Percentiles rank a stretch among this genome's conserved stretches.
Evolutionary conservation across 129 eudicot genomes (phyloP).

Genomic region (Oenanthe sinensis): DNA sequence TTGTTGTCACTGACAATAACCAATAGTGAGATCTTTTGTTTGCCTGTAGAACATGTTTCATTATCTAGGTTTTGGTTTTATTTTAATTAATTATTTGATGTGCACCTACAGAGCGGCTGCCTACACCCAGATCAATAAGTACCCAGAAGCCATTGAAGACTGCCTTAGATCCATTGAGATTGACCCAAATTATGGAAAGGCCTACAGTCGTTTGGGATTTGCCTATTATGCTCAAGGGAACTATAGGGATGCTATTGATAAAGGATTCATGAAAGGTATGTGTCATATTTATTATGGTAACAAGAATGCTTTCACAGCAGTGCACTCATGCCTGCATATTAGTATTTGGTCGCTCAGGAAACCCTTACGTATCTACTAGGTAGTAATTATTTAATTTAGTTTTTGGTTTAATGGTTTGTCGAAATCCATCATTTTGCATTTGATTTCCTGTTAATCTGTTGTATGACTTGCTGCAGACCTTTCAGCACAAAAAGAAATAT

Average conservation of each 20-base stretch:
- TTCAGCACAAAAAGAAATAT: background rate
- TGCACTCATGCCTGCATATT: background rate
- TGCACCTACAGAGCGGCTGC: slow-evolving; percentile 75
- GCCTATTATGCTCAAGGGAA: slow-evolving; percentile 86
- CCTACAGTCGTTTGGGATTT: slow-evolving; percentile 90
- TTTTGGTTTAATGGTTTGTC: background rate
- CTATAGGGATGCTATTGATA: slow-evolving; percentile 67
- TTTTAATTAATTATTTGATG: background rate
- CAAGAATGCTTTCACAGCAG: background rate
- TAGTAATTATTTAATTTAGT: background rate
- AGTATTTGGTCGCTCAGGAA: background rate
- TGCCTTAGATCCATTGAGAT: slow-evolving; percentile 64
- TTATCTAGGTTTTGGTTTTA: background rate
- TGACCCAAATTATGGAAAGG: slow-evolving; percentile 86
- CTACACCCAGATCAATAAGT: slow-evolving; percentile 54
- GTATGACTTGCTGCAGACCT: background rate
- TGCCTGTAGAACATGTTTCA: background rate
- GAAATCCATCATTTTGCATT: background rate
- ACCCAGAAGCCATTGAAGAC: slow-evolving; percentile 62
- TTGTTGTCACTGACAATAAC: background rate
- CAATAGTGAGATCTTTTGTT: background rate
- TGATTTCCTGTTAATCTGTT: background rate
- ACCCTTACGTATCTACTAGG: background rate
- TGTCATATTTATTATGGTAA: background rate
- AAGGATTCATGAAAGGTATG: slow-evolving; percentile 75